Evolutionary conservation across 768 basidiomycete genomes (phyloP).

Genomic region (Boletus eberwhitei): DNA sequence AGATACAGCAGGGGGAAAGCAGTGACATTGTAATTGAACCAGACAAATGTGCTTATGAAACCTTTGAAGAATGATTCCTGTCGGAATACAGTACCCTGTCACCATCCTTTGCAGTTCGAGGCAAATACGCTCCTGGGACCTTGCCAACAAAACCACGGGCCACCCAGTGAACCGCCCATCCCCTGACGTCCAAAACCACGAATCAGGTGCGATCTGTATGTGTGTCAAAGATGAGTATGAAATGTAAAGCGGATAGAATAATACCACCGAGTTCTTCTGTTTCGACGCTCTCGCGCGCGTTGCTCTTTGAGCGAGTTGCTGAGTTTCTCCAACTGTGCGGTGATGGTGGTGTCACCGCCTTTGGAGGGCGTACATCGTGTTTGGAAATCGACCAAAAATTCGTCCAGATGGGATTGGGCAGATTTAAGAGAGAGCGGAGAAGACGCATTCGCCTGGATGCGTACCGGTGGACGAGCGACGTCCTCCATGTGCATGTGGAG

Average conservation of each 20-base stretch:
- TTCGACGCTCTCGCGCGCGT: constrained; percentile 26
- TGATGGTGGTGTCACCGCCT: constrained; percentile 53
- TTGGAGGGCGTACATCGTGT: constrained; percentile 44
- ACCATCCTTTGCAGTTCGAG: not conserved
- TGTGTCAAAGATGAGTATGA: constrained; percentile 1
- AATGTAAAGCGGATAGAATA: not conserved
- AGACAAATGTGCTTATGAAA: not conserved
- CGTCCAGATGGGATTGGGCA: constrained; percentile 40
- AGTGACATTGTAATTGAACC: not conserved
- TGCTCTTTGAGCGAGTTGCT: constrained; percentile 51
- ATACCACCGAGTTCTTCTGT: constrained; percentile 8
- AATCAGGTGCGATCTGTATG: not conserved
- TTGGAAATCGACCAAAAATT: constrained; percentile 50
- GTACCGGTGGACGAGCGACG: constrained; percentile 45
- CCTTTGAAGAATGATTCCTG: not conserved
- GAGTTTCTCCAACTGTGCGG: constrained; percentile 58
- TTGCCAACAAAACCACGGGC: not conserved
- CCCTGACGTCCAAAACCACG: not conserved
- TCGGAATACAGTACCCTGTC: not conserved
- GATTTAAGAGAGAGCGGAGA: constrained; percentile 38
- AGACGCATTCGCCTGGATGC: constrained; percentile 39
- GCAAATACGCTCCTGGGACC: not conserved
- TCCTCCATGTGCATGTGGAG: constrained; percentile 40
- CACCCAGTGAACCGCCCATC: not conserved
- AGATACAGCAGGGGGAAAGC: not conserved